phyloP scores from a whole-genome alignment of 495 filamentous ascomycete species.

The Aspergillus steynii region DNA sequence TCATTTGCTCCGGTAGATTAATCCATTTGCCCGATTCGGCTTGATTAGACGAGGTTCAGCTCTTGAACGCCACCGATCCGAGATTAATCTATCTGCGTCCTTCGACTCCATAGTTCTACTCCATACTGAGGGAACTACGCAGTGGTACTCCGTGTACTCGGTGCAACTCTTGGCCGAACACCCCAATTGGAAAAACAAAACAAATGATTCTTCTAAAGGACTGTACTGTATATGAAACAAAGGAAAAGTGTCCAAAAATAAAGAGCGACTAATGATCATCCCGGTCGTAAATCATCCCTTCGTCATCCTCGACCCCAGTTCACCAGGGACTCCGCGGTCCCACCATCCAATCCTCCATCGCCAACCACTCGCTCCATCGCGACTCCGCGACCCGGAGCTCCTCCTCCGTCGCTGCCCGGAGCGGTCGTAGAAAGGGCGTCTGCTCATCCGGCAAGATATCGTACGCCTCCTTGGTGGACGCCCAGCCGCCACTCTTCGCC shows the following conservation, averaged over 20 bases:
- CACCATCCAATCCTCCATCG: slow-evolving; percentile 97
- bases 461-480: slow-evolving; percentile 80
- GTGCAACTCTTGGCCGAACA: too few relatives aligned
- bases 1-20: background rate
- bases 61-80: background rate
- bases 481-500: slow-evolving; percentile 91
- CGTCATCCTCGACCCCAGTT: background rate
- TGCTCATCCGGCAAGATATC: slow-evolving; percentile 78
- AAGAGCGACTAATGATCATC: slow-evolving; percentile 8
- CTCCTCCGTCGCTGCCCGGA: slow-evolving; percentile 68
- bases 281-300: slow-evolving; percentile 7
- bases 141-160: too few relatives aligned
- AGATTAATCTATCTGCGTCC: too few relatives aligned
- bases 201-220: background rate
- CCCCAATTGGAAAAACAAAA: background rate
- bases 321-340: slow-evolving; percentile 60
- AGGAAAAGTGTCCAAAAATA: background rate
- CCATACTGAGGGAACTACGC: too few relatives aligned
- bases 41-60: background rate
- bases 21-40: background rate
- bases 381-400: slow-evolving; percentile 82
- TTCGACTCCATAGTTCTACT: too few relatives aligned
- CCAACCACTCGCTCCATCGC: slow-evolving; percentile 83
- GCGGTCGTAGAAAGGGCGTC: slow-evolving; percentile 78
- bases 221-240: background rate